Percentiles rank a stretch among this genome's conserved stretches.
Conservation (phyloP, 1,284 basidiomycete genomes). For the Cryptococcus sp. region DNA sequence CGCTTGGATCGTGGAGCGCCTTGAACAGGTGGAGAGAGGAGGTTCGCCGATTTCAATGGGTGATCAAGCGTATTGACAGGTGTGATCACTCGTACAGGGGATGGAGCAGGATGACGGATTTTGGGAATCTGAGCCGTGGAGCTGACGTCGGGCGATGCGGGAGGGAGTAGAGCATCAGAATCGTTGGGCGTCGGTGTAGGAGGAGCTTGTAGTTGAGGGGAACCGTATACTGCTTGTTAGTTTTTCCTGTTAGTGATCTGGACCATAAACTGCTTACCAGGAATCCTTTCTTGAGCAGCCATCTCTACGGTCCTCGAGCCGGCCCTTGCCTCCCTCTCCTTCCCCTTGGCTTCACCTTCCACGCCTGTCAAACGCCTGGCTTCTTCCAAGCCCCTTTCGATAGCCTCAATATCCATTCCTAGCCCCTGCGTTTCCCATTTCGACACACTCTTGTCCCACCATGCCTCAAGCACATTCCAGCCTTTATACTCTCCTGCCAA, state of each 20-base stretch:
- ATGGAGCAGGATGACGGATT: conserved; percentile 22
- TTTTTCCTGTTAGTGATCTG: not conserved
- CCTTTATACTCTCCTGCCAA: conserved; percentile 78
- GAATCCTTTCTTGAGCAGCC: conserved; percentile 34
- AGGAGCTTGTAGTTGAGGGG: conserved; percentile 26
- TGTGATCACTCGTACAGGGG: conserved; percentile 35
- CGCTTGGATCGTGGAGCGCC: not conserved
- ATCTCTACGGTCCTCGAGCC: conserved; percentile 24
- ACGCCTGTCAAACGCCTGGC: conserved; percentile 31
- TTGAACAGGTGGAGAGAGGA: conserved; percentile 21
- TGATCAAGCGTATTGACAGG: conserved; percentile 28
- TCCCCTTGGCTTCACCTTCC: conserved; percentile 22
- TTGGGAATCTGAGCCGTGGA: conserved; percentile 19
- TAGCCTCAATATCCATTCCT: conserved; percentile 51
- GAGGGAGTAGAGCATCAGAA: conserved; percentile 38
- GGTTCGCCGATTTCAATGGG: conserved; percentile 38
- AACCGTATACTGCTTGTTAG: conserved; percentile 21
- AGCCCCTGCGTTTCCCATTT: conserved; percentile 77
- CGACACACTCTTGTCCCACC: conserved; percentile 78
- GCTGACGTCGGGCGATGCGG: conserved; percentile 30
- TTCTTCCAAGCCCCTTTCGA: conserved; percentile 39
- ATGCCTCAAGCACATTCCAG: conserved; percentile 84
- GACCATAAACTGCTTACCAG: conserved; percentile 27
- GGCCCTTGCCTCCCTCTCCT: conserved; percentile 17
- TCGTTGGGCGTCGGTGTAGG: conserved; percentile 34